Percentiles rank a stretch among this genome's conserved stretches.
These are phyloP conservation scores for Bacidia gigantensis DNA, from an alignment of 495 filamentous ascomycete species.

Conservation along the genomic window DNA sequence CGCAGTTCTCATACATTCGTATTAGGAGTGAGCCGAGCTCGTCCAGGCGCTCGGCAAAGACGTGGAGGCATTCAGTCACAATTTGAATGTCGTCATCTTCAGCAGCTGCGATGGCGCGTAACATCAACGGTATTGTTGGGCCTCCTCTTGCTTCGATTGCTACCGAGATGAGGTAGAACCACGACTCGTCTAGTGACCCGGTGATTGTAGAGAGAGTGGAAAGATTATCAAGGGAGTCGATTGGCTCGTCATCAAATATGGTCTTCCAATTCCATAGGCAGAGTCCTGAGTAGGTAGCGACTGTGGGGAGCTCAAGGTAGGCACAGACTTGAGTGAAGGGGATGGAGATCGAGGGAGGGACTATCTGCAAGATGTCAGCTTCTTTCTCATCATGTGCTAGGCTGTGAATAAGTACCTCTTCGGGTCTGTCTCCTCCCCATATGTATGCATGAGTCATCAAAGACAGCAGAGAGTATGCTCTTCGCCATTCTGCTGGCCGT, in stretches of 20 bases:
- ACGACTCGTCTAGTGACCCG: slow-evolving; percentile 91
- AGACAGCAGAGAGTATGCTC: slow-evolving; percentile 74
- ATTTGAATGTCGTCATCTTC: slow-evolving; percentile 50
- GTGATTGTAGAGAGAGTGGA: slow-evolving; percentile 80
- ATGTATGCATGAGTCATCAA: slow-evolving; percentile 90
- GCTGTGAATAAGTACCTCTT: slow-evolving; percentile 42
- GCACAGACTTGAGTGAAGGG: slow-evolving; percentile 68
- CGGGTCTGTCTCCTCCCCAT: slow-evolving; percentile 79
- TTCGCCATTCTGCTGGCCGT: slow-evolving; percentile 76
- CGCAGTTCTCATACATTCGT: slow-evolving; percentile 85
- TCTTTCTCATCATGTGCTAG: neutral
- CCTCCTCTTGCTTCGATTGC: slow-evolving; percentile 90
- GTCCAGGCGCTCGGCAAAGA: slow-evolving; percentile 75
- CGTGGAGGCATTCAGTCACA: slow-evolving; percentile 60
- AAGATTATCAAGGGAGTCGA: slow-evolving; percentile 73
- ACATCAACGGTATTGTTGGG: slow-evolving; percentile 77
- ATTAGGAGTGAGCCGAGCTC: slow-evolving; percentile 61
- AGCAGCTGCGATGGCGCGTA: slow-evolving; percentile 74
- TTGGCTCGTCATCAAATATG: slow-evolving; percentile 63
- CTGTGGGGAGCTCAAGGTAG: slow-evolving; percentile 75
- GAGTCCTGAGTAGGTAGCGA: slow-evolving; percentile 86
- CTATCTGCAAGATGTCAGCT: slow-evolving; percentile 36
- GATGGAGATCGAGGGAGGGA: slow-evolving; percentile 72
- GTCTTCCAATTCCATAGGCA: slow-evolving; percentile 95
- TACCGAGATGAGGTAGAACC: slow-evolving; percentile 93